Base-by-base conservation (phyloP, 805 yeast genomes). In the Metschnikowia cerradonensis region DNA sequence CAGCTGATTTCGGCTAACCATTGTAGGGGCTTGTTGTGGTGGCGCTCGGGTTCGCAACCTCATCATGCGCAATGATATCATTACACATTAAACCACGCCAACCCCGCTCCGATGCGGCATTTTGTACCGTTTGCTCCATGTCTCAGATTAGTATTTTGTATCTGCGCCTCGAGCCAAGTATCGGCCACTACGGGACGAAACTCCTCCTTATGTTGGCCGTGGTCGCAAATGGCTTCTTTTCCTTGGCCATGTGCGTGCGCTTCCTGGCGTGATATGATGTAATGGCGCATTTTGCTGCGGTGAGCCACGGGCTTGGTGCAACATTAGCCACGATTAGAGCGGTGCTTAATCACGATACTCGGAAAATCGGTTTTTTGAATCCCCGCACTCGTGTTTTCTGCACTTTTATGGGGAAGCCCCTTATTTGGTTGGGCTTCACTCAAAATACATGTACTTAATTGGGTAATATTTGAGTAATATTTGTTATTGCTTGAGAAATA, bases 41-140 rank as follows among this genome's bases (percentile, higher is more conserved):
- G 13, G 23, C 20, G 35, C 35, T 13, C 34, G 34, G n/a, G 44
- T 34, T 30, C 44, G 20, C 17, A 41, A 41, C 35, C 23, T 11
- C 11, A 13, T 15, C 30, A 41, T 41, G 44, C 44, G 35, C 8
- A 30, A 41, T 41, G 44, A 41, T 41, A 30, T 41, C 44, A 41
- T 41, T n/a, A n/a, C 13, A n/a, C 15, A 23, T 14, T 20, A 5
- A 17, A 23, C 41, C 22, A n/a, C n/a, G 17, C 26, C 8, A 20
- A 20, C 41, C 26, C 41, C 41, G 26, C 41, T 20, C 30, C 6
- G 17, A 11, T 38, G 44, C 44, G 34, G 35, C 17, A 30, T 30
- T 41, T 13, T 41, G 33, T 34, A 11, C 41, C 41, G 30, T 19
- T 20, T 20, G 41, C 41, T 14, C 10, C 10, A 20, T 13, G 41